A percentile compares a stretch with the other conserved stretches of the same genome.
phyloP scores from a whole-genome alignment of 2,329 filamentous ascomycete species.

The Colletotrichum eleusines region DNA sequence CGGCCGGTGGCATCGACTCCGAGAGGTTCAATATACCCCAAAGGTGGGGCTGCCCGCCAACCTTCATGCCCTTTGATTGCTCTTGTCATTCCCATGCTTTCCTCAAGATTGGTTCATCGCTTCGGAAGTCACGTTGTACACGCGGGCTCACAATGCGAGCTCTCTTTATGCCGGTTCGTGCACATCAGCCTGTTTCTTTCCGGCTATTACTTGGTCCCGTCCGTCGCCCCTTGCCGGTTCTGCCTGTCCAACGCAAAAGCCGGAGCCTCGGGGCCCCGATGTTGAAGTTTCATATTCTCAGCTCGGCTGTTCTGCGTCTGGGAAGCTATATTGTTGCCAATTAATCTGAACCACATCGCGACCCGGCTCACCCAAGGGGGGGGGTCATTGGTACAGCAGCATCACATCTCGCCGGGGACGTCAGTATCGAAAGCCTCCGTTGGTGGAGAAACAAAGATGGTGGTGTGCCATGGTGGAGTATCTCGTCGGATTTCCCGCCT shows the following conservation, averaged over 20 bases:
- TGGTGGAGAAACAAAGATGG: conserved; percentile 39
- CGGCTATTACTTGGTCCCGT: conserved; percentile 9
- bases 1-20: conserved; percentile 32
- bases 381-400: conserved; percentile 26
- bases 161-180: neutral
- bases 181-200: conserved; percentile 1
- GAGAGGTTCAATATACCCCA: conserved; percentile 24
- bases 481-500: conserved; percentile 23
- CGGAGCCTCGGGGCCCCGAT: conserved; percentile 9
- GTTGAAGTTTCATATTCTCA: conserved; percentile 15
- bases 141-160: conserved; percentile 6
- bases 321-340: conserved; percentile 17
- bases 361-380: neutral
- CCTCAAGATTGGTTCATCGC: conserved; percentile 16
- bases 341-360: conserved; percentile 20
- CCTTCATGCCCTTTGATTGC: conserved; percentile 10
- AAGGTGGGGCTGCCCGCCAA: conserved; percentile 25
- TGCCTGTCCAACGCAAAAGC: neutral
- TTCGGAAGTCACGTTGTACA: conserved; percentile 6
- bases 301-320: conserved; percentile 3
- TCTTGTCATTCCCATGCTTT: conserved; percentile 20
- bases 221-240: conserved; percentile 18
- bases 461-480: conserved; percentile 22
- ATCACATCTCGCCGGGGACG: conserved; percentile 1
- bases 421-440: conserved; percentile 15